Evolutionary conservation across 2,329 filamentous ascomycete genomes (phyloP).

Genomic region (Diaporthe sp.): DNA sequence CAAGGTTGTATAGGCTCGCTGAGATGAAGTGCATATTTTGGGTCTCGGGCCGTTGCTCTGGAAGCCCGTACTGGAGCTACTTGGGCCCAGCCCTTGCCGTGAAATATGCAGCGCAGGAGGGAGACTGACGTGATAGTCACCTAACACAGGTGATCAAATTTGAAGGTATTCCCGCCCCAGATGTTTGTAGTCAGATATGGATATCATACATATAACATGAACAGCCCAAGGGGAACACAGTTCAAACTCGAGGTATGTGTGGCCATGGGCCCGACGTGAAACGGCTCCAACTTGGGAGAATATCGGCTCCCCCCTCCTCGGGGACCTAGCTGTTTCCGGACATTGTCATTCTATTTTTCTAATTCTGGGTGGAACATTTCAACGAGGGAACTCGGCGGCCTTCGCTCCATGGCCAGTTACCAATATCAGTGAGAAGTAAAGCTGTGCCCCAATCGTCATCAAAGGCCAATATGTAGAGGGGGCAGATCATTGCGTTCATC

Average conservation of each 20-base stretch:
- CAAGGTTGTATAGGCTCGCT: too few species aligned
- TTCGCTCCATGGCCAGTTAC: background rate
- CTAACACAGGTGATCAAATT: background rate
- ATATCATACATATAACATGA: background rate
- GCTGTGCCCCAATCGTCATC: background rate
- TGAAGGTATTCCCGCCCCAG: too few species aligned
- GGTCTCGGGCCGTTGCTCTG: too few species aligned
- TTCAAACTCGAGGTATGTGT: background rate
- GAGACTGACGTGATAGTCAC: background rate
- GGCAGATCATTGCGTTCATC: constrained; percentile 17
- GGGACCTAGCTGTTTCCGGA: background rate
- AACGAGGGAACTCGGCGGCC: background rate
- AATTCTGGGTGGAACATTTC: background rate
- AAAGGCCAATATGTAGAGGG: background rate
- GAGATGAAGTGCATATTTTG: too few species aligned
- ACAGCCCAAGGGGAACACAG: background rate
- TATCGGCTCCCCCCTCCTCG: too few species aligned
- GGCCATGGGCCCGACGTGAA: too few species aligned
- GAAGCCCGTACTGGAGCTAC: too few species aligned
- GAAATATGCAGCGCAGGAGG: background rate
- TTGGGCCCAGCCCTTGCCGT: background rate
- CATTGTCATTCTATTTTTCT: background rate
- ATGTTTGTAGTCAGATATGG: background rate
- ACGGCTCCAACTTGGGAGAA: background rate
- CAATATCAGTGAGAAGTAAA: background rate